These are phyloP conservation scores for Graphium sp. DNA, from an alignment of 2,329 filamentous ascomycete species.

Conservation along the genomic window DNA sequence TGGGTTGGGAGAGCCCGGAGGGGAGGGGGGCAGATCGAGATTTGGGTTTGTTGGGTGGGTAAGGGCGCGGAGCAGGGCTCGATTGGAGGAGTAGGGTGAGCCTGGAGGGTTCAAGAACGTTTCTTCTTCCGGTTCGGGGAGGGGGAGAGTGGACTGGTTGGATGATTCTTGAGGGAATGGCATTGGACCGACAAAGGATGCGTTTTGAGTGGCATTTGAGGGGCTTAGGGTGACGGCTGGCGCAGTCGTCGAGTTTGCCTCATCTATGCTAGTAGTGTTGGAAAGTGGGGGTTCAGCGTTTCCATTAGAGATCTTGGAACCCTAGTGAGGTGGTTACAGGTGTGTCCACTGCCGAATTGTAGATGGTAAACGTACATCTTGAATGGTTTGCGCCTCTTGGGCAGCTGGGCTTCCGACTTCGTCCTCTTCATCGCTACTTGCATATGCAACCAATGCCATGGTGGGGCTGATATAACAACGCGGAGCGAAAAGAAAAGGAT, in stretches of 20 bases:
- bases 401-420: constrained; percentile 9
- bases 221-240: not conserved
- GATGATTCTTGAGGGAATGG: constrained; percentile 4
- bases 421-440: constrained; percentile 33
- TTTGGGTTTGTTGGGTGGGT: constrained; percentile 59
- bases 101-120: constrained; percentile 16
- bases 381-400: too few species aligned
- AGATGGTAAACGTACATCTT: too few species aligned
- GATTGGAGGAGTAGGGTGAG: constrained; percentile 54
- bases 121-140: constrained; percentile 8
- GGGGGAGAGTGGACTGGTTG: constrained; percentile 8
- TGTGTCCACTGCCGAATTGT: too few species aligned
- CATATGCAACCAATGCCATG: too few species aligned
- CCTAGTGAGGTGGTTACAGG: too few species aligned
- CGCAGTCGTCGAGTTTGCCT: not conserved
- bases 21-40: constrained; percentile 59
- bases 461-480: too few species aligned
- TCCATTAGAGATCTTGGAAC: too few species aligned
- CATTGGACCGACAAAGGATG: constrained; percentile 5
- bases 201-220: not conserved
- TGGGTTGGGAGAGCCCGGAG: constrained; percentile 40
- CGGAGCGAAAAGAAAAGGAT: too few species aligned
- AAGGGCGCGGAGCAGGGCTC: constrained; percentile 49
- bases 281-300: not conserved
- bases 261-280: not conserved